Conservation (phyloP, 2,329 filamentous ascomycete species). For the Fusarium decemcellulare region DNA sequence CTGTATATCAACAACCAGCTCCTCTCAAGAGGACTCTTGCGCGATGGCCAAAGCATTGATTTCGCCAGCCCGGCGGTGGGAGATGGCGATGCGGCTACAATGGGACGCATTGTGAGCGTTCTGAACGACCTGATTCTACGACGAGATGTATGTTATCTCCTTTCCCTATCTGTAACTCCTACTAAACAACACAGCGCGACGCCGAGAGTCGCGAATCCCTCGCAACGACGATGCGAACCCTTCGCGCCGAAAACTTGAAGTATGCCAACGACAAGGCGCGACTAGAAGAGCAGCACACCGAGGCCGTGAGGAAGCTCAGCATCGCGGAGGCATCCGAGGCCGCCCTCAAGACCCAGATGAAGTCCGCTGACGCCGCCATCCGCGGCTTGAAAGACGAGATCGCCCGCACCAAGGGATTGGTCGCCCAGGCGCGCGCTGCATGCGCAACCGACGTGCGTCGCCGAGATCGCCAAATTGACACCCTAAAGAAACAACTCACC, state of each 20-base stretch:
- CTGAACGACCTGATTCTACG: constrained; percentile 94
- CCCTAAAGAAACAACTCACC: constrained; percentile 87
- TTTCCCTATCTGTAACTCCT: background rate
- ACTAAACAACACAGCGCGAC: constrained; percentile 75
- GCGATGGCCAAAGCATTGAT: constrained; percentile 82
- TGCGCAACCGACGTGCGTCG: constrained; percentile 94
- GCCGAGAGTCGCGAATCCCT: constrained; percentile 89
- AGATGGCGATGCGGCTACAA: constrained; percentile 73
- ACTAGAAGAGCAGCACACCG: constrained; percentile 66
- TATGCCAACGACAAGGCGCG: constrained; percentile 78
- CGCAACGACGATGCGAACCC: constrained; percentile 80
- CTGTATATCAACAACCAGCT: constrained; percentile 82
- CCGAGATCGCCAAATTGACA: constrained; percentile 89
- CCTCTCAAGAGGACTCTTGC: constrained; percentile 74
- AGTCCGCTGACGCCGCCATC: constrained; percentile 80
- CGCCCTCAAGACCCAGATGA: constrained; percentile 77
- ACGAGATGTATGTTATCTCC: constrained; percentile 77
- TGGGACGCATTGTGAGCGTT: constrained; percentile 90
- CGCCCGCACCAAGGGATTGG: constrained; percentile 80
- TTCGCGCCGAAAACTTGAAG: constrained; percentile 82
- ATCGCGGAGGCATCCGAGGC: constrained; percentile 79
- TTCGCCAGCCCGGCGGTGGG: constrained; percentile 81
- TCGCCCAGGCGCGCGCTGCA: constrained; percentile 86
- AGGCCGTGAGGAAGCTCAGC: constrained; percentile 69
- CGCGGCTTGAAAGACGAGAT: constrained; percentile 89